Conservation (phyloP, 306 rosid species). For the Fragaria iinumae region DNA sequence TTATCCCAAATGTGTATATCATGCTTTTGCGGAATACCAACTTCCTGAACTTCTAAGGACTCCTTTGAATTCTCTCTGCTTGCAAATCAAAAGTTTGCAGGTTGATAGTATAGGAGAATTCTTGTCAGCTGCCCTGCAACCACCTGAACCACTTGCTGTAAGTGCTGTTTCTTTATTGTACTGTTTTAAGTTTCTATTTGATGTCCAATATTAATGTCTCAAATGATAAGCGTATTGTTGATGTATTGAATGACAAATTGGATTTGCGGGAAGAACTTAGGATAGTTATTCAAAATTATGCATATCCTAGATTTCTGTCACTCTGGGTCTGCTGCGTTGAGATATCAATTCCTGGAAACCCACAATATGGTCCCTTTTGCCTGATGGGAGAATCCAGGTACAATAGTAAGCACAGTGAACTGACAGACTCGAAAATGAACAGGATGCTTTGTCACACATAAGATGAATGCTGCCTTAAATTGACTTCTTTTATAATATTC, state of each 20-base stretch:
- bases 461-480: background rate
- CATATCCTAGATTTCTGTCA: background rate
- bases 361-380: background rate
- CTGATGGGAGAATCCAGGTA: background rate
- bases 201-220: background rate
- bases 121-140: constrained; percentile 93
- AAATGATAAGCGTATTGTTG: background rate
- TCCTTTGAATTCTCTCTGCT: constrained; percentile 93
- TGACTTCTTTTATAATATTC: background rate
- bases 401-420: background rate
- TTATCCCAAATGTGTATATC: constrained; percentile 83
- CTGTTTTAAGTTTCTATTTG: background rate
- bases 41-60: constrained; percentile 97
- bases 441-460: background rate
- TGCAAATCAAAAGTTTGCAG: constrained; percentile 97
- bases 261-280: background rate
- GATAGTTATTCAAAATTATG: background rate
- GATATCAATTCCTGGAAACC: background rate
- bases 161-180: constrained; percentile 29
- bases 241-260: background rate
- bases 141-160: constrained; percentile 80
- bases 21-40: constrained; percentile 89
- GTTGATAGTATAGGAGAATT: constrained; percentile 88
- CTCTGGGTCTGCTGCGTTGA: background rate
- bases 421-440: background rate